Base-by-base conservation (phyloP, 176 grass and related monocot genomes). In the Calamus simplicifolius region DNA sequence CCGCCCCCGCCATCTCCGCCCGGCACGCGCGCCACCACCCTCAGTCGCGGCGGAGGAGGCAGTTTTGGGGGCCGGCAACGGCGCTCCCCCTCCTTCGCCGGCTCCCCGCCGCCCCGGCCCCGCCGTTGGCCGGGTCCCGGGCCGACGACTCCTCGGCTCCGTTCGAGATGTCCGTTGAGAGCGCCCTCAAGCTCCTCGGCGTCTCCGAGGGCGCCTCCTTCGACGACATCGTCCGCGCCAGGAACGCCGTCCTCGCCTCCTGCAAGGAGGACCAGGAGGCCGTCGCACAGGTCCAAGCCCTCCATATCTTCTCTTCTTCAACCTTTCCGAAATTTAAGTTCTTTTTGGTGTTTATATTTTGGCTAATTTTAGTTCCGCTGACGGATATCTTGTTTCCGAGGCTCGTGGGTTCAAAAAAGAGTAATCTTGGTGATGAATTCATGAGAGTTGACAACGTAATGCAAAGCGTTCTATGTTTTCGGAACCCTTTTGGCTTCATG, bases 171-270 rank as follows among this genome's bases (percentile, higher is more conserved):
- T 83, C 84, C n/a, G 18, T 92, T 27, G 84, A 98, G 76, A 56
- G 76, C 69, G 88, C 88, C 49, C 70, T 98, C 51, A 92, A 92
- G 84, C 63, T 98, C 19, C 80, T 98, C 2, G 88, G 94, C 18
- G 70, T 98, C 10, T 26, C 71, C 3, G 78, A 92, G 57, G 78
- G 78, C 38, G 81, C 88, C 6, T 83, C 87, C 51, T 98, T 98
- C 51, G 88, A 98, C 18, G 94, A 98, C 50, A 98, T 98, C 68
- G 76, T 98, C 5, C 79, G 93, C 27, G 88, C 93, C 16, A 98
- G 92, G 88, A 98, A 85, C 69, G 73, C 67, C 58, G 74, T 92
- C 54, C 74, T 82, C 15, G 81, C 94, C 50, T 73, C 93, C 62
- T 88, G 83, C 78, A 82, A 89, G 93, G 88, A 88, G 56, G 93